phyloP scores from a whole-genome alignment of 495 filamentous ascomycete species.

The Hypoxylon lenormandii region DNA sequence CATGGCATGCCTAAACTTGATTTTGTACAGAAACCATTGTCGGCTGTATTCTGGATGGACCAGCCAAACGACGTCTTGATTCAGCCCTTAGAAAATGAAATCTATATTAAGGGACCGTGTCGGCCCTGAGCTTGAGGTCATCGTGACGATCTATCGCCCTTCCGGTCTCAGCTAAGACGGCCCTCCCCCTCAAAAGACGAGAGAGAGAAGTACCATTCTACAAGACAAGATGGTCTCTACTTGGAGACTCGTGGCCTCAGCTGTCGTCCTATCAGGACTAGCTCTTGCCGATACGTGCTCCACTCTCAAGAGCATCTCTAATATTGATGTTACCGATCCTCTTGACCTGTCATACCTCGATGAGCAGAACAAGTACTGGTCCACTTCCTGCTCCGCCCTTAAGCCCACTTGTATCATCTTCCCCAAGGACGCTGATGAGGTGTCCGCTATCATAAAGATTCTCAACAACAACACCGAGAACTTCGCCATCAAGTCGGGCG shows the following conservation, averaged over 20 bases:
- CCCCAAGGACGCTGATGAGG: conserved; percentile 55
- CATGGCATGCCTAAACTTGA: conserved; percentile 22
- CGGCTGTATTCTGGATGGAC: conserved; percentile 7
- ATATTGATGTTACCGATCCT: conserved; percentile 51
- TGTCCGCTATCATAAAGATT: conserved; percentile 50
- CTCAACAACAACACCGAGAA: conserved; percentile 54
- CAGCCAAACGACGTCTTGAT: conserved; percentile 2
- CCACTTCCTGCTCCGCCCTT: conserved; percentile 57
- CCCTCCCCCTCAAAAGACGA: neutral
- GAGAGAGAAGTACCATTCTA: neutral
- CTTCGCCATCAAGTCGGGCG: conserved; percentile 66
- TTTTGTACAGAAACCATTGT: conserved; percentile 6
- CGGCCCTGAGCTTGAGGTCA: neutral
- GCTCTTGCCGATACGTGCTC: conserved; percentile 53
- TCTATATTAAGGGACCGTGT: conserved; percentile 32
- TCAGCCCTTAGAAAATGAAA: neutral
- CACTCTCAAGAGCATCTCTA: conserved; percentile 46
- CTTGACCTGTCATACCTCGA: conserved; percentile 49
- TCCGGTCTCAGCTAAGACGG: conserved; percentile 7
- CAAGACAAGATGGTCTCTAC: conserved; percentile 33
- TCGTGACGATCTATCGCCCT: neutral
- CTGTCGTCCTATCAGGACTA: conserved; percentile 28
- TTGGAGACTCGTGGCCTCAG: conserved; percentile 27
- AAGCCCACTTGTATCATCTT: conserved; percentile 62
- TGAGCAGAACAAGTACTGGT: conserved; percentile 64